A percentile compares a stretch with the other conserved stretches of the same genome.
These are phyloP conservation scores for Ruellia speciosa DNA, from an alignment of 305 asterid genomes.

Conservation along the genomic window DNA sequence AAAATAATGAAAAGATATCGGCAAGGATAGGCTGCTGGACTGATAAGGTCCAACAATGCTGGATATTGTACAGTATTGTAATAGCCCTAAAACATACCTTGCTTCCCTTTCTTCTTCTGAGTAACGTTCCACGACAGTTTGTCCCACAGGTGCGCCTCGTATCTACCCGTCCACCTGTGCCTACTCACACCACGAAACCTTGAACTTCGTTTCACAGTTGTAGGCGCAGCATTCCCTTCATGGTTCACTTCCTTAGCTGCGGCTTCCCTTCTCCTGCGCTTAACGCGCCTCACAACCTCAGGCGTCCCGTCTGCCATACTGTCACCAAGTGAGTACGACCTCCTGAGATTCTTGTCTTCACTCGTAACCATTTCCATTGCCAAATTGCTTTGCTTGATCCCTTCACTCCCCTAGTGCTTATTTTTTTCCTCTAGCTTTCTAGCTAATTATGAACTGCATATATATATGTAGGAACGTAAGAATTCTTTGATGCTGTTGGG, in stretches of 20 bases:
- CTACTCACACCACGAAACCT: constrained; percentile 71
- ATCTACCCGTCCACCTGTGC: constrained; percentile 78
- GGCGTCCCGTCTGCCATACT: constrained; percentile 24
- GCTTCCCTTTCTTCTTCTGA: constrained; percentile 82
- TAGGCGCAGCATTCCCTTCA: constrained; percentile 28
- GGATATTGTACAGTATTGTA: no score
- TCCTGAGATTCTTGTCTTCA: constrained; percentile 27
- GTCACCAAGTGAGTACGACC: constrained; percentile 1
- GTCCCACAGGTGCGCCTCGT: constrained; percentile 85
- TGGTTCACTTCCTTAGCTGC: constrained; percentile 15
- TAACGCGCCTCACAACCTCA: constrained; percentile 26
- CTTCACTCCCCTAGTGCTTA: not conserved
- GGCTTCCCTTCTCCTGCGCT: constrained; percentile 47
- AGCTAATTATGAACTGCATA: not conserved
- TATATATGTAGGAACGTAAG: not conserved
- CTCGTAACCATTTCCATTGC: constrained; percentile 34
- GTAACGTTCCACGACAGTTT: constrained; percentile 67
- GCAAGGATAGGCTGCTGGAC: no score
- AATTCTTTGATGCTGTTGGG: constrained; percentile 21
- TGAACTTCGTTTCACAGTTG: constrained; percentile 68
- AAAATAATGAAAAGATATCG: not conserved
- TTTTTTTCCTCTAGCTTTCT: constrained; percentile 3
- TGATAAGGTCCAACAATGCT: no score
- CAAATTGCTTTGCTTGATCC: not conserved
- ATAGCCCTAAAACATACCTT: constrained; percentile 30